Percentiles rank a stretch among this genome's conserved stretches.
Conservation (phyloP, 2,329 filamentous ascomycete species). For the Parascedosporium putredinis region DNA sequence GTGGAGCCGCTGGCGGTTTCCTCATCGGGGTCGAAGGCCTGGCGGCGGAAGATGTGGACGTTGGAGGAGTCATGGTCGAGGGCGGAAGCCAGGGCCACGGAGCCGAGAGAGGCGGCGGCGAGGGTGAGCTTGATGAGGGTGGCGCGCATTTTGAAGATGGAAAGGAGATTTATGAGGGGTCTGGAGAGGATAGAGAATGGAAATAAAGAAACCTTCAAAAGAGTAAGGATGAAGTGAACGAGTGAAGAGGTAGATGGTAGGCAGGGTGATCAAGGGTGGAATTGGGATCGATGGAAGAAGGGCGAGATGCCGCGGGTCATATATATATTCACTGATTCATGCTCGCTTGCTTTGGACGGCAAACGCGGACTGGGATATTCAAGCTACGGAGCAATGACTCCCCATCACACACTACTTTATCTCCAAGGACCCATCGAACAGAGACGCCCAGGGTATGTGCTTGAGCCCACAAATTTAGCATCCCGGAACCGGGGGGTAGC, state of each 20-base stretch:
- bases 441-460: no score
- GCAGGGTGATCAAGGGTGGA: not conserved
- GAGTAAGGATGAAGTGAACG: not conserved
- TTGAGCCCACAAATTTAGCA: no score
- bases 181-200: not conserved
- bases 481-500: no score
- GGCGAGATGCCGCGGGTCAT: no score
- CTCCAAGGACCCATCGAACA: no score
- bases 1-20: not conserved
- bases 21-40: conserved; percentile 4
- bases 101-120: not conserved
- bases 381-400: no score
- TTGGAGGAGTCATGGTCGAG: not conserved
- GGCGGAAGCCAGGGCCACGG: not conserved
- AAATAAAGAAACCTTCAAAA: not conserved
- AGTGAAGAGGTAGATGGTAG: no score
- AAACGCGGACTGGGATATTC: no score
- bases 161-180: no score
- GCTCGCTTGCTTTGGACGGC: no score
- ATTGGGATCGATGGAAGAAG: not conserved
- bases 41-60: not conserved
- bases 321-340: no score
- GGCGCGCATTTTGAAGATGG: conserved; percentile 2
- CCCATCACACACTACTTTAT: no score
- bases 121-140: not conserved